Base-by-base conservation (phyloP, 805 yeast species). In the Nakazawaea wyomingensis region DNA sequence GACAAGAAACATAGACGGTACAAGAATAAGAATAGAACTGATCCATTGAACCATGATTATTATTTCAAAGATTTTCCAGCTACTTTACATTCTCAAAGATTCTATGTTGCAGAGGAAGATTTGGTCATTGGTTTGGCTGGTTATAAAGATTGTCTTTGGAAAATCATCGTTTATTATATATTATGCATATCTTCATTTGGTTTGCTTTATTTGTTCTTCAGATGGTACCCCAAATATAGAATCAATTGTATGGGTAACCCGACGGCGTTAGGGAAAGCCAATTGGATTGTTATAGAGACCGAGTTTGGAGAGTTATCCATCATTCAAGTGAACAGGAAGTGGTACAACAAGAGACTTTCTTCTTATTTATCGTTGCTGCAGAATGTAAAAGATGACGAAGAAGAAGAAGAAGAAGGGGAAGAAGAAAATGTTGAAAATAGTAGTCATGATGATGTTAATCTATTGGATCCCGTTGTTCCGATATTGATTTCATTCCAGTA, bases 41-140 rank as follows among this genome's bases (percentile, higher is more conserved):
- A 45, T 33, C 45, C 50, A 48, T 54, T 45, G 19, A 47, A 53
- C 35, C 78, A 73, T 48, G 76, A 74, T 35, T 65, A 64, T 43
- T 65, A 67, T 45, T 76, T 64, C 51, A 66, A 72, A 3, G 45
- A 59, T 7, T 57, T 59, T 43, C 63, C 65, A 4, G 72, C 85
- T 0, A 61, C 50, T 10, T 61, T 71, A 39, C 66, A 66, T 43
- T 73, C 71, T 50, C 99, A 93, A 62, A 72, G 96, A 45, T 88
- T 85, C 60, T 93, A 91, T 60, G 76, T 93, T 48, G 90, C 96
- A 0, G 98, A 93, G 60, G 99, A 93, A 59, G 99, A 93, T 66
- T 68, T 93, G 55, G 91, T 91, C 10, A 76, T 93, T 47, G 96
- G 96, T 48, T 85, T 93, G 48, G 99, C 97, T 0, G 98, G 98